A percentile compares a stretch with the other conserved stretches of the same genome.
Conservation (phyloP, 2,329 filamentous ascomycete genomes). For the Aspergillus ibericus region DNA sequence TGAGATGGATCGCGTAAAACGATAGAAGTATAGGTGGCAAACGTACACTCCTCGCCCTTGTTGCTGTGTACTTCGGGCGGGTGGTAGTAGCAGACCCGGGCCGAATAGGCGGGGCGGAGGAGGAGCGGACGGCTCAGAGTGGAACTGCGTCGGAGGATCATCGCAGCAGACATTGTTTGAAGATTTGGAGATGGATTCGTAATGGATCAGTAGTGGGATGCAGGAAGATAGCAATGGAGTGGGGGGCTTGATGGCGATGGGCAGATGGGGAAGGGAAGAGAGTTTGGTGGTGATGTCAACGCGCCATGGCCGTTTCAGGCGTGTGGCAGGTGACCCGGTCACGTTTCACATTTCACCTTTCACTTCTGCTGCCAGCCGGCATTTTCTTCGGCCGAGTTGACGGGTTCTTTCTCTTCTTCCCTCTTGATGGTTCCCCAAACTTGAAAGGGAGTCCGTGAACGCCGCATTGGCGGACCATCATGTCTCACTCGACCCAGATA, state of each 20-base stretch:
- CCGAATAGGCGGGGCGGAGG: not conserved
- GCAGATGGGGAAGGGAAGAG: not conserved
- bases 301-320: not conserved
- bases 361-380: no score
- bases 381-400: no score
- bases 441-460: no score
- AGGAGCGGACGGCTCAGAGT: not conserved
- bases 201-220: not conserved
- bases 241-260: not conserved
- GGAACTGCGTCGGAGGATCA: not conserved
- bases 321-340: not conserved
- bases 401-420: no score
- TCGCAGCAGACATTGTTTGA: not conserved
- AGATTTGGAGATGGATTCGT: not conserved
- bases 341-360: not conserved
- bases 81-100: not conserved
- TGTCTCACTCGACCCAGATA: not conserved
- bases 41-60: conserved; percentile 12
- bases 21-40: not conserved
- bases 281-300: not conserved
- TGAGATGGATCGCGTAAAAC: not conserved
- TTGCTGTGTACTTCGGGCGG: conserved; percentile 1
- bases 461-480: no score
- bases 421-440: no score
- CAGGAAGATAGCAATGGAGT: not conserved